These are phyloP conservation scores for Ormosia semicastrata DNA, from an alignment of 306 rosid genomes.

Conservation along the genomic window DNA sequence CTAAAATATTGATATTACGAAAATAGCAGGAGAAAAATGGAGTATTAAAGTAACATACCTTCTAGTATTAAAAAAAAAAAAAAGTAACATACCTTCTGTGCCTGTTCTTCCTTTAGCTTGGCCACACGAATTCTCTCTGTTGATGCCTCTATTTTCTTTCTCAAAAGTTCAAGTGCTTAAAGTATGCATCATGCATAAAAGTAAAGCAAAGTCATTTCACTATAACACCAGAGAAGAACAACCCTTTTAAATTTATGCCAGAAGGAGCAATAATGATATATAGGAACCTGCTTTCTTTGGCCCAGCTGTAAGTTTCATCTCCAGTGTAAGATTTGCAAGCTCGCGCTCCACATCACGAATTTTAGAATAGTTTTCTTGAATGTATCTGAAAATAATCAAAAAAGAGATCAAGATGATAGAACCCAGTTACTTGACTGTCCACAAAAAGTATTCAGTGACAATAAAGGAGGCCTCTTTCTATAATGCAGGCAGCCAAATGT, in stretches of 20 bases:
- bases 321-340: slow-evolving; percentile 72
- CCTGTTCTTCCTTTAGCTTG: slow-evolving; percentile 84
- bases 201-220: slow-evolving; percentile 35
- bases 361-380: slow-evolving; percentile 87
- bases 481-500: neutral
- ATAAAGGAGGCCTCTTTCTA: neutral
- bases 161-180: slow-evolving; percentile 83
- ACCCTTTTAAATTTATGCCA: neutral
- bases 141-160: slow-evolving; percentile 82
- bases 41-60: slow-evolving; percentile 46
- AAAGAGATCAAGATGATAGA: neutral
- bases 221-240: slow-evolving; percentile 16
- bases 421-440: neutral
- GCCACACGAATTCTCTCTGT: slow-evolving; percentile 77
- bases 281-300: slow-evolving; percentile 90
- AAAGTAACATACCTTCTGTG: slow-evolving; percentile 51
- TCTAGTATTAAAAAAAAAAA: neutral
- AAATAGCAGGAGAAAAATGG: slow-evolving; percentile 13
- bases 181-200: slow-evolving; percentile 32
- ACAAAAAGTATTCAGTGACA: neutral
- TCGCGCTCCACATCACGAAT: slow-evolving; percentile 93
- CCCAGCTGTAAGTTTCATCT: slow-evolving; percentile 93
- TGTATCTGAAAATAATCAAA: slow-evolving; percentile 52
- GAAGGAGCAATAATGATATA: slow-evolving; percentile 23
- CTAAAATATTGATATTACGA: slow-evolving; percentile 10